Evolutionary conservation across 208 protist species (phyloP), one percentile per base, ranked within the genome.

Genomic region (Leishmania turanica): DNA sequence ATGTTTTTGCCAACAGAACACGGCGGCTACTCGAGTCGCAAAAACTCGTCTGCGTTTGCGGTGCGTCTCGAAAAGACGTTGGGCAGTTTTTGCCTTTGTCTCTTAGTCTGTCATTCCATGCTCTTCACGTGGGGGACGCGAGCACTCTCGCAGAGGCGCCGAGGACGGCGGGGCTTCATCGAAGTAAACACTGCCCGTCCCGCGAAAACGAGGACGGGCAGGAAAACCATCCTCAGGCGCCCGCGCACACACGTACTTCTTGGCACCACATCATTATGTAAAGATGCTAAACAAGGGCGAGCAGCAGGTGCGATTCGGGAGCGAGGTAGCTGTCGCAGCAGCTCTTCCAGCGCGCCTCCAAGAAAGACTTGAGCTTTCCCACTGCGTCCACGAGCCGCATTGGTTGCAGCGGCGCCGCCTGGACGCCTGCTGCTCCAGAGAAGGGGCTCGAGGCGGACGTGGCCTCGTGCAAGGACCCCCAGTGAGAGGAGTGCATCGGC

Each of bases 301-400:
- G 87, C 54, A 91, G 71, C 11, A 91, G 73, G 27, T 85, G 78
- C 34, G 88, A 87, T 53, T 92, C 91, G 68, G 91, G 87, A 51
- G 83, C 53, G 75, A 91, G 85, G 80, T 90, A 84, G 24, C 68
- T 84, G n/a, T 85, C 60, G 49, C 83, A 86, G 64, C 83, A 92
- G 47, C 53, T 77, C 45, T 77, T 19, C 86, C 86, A 89, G 8
- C 68, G 40, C 40, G 34, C 13, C 47, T 75, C 56, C 24, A 89
- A n/a, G 51, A 87, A 77, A 13, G 34, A 40, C 73, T 81, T 75
- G 53, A 87, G 70, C 80, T 76, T 70, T 3, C 79, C 83, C 21
- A 87, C 79, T 40, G 83, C 83, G 51, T 83, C 83, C 21, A 78
- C 68, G 34, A 87, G 60, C 7, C 70, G 75, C 56, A 79, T 34